A percentile compares a stretch with the other conserved stretches of the same genome.
Conservation (phyloP, 2,329 filamentous ascomycete genomes). For the Biscogniauxia mediterranea region DNA sequence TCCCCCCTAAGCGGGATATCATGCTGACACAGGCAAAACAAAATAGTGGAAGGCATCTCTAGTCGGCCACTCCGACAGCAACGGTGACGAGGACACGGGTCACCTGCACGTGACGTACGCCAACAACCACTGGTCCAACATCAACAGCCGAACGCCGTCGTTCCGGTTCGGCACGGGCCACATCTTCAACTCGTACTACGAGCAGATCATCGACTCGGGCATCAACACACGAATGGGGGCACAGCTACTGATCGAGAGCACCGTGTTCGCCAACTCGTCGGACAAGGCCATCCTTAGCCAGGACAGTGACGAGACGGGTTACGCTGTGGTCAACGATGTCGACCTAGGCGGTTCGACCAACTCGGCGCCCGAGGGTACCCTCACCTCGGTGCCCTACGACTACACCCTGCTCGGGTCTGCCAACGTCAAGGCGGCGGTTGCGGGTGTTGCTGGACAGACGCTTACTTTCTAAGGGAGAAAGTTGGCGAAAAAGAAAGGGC, state of each 20-base stretch:
- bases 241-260: conserved; percentile 51
- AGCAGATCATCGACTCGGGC: conserved; percentile 37
- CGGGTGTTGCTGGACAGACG: conserved; percentile 38
- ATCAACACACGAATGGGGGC: conserved; percentile 50
- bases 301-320: conserved; percentile 42
- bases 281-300: conserved; percentile 27
- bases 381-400: conserved; percentile 51
- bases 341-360: conserved; percentile 45
- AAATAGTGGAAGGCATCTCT: conserved; percentile 26
- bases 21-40: neutral
- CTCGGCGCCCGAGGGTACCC: conserved; percentile 48
- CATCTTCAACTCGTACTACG: conserved; percentile 43
- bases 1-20: neutral
- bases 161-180: conserved; percentile 59
- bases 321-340: conserved; percentile 42
- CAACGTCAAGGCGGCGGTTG: conserved; percentile 45
- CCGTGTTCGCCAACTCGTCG: conserved; percentile 28
- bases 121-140: conserved; percentile 69
- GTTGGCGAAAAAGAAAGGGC: neutral
- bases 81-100: conserved; percentile 60
- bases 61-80: conserved; percentile 55
- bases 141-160: conserved; percentile 54
- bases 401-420: conserved; percentile 51
- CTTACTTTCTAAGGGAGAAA: conserved; percentile 15
- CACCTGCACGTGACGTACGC: conserved; percentile 65